Conservation (phyloP, 495 filamentous ascomycete genomes). For the Penicillium cosmopolitanum region DNA sequence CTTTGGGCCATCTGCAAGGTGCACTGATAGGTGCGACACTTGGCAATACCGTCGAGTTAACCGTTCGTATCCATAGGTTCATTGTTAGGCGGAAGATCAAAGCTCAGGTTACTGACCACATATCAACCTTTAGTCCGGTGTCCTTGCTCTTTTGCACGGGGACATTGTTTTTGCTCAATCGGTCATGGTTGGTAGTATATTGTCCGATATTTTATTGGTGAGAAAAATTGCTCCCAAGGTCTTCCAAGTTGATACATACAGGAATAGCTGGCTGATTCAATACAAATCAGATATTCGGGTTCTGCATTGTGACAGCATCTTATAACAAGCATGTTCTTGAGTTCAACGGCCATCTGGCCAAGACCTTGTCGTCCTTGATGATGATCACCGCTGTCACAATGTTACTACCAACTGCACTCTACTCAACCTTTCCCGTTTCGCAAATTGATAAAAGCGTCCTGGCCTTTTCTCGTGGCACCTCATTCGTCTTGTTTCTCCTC, state of each 20-base stretch:
- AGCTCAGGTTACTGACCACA: neutral
- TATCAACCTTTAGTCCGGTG: conserved; percentile 16
- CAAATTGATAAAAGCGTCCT: conserved; percentile 50
- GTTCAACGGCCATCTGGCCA: conserved; percentile 28
- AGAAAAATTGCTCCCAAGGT: conserved; percentile 1
- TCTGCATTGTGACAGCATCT: conserved; percentile 24
- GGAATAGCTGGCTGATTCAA: neutral
- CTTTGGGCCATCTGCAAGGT: conserved; percentile 26
- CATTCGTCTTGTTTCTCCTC: conserved; percentile 61
- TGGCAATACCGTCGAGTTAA: conserved; percentile 32
- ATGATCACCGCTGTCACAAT: conserved; percentile 25
- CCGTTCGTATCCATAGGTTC: conserved; percentile 12
- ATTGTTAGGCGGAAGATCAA: neutral
- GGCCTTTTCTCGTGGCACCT: conserved; percentile 26
- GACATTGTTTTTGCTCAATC: conserved; percentile 26
- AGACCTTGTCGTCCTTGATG: conserved; percentile 32
- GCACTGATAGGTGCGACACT: conserved; percentile 30
- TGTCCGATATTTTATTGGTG: conserved; percentile 42
- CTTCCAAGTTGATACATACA: neutral
- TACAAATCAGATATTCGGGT: conserved; percentile 21
- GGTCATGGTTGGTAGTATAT: conserved; percentile 30
- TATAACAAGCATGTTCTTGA: conserved; percentile 56
- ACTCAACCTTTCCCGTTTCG: conserved; percentile 32
- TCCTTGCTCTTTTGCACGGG: conserved; percentile 24
- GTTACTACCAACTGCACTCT: conserved; percentile 31